A percentile compares a stretch with the other conserved stretches of the same genome.
phyloP scores from a whole-genome alignment of 148 eudicot species.

The Cornus controversa region DNA sequence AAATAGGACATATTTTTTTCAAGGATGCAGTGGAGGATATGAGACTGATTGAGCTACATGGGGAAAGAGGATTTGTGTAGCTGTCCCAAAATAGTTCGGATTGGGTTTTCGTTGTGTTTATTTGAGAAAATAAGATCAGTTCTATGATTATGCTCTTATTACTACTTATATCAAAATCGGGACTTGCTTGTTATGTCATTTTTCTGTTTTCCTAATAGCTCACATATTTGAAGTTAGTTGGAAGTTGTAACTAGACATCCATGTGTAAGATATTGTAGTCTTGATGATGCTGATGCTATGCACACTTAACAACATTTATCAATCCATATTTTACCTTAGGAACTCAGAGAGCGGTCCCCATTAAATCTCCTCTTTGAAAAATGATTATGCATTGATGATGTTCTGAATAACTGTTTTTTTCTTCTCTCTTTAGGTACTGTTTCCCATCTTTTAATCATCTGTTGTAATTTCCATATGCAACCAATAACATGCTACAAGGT shows the following conservation, averaged over 20 bases:
- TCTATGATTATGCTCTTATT: neutral
- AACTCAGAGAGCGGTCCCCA: no score
- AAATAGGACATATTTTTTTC: no score
- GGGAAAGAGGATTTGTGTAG: neutral
- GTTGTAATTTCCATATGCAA: neutral
- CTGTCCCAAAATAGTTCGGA: neutral
- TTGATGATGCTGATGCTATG: neutral
- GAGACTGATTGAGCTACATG: neutral
- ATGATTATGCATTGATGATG: no score
- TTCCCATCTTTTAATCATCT: no score
- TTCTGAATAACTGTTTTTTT: no score
- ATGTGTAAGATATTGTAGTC: neutral
- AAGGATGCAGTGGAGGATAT: neutral
- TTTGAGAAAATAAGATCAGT: neutral
- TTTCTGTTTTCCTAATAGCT: neutral
- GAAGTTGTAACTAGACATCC: neutral
- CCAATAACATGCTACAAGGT: conserved; percentile 11
- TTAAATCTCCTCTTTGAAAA: no score
- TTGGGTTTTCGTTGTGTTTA: neutral
- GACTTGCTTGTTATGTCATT: neutral
- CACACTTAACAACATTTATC: no score
- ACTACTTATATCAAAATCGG: neutral
- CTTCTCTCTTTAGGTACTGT: no score
- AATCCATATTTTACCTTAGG: neutral
- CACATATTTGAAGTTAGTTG: neutral